A percentile compares a stretch with the other conserved stretches of the same genome.
Evolutionary conservation across 1,284 basidiomycete genomes (phyloP).

Genomic region (Lignosus rhinocerotis): DNA sequence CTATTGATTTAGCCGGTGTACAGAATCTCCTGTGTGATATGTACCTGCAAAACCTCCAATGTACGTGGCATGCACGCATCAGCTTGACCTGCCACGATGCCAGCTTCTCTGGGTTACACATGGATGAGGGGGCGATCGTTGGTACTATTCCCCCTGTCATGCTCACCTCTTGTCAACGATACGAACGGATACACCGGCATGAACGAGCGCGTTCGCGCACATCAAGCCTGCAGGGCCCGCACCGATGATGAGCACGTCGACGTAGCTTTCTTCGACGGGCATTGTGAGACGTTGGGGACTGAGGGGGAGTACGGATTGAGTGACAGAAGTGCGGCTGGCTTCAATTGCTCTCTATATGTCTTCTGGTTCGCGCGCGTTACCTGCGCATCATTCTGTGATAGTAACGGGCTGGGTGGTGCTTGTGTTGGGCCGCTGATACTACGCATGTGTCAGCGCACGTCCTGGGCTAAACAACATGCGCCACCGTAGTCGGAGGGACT

Average conservation of each 20-base stretch:
- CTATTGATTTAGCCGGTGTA: no score
- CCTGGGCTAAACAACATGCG: no score
- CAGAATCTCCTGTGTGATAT: neutral
- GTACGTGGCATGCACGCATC: slow-evolving; percentile 80
- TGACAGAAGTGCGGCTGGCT: no score
- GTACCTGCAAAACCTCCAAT: slow-evolving; percentile 74
- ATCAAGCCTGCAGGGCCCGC: slow-evolving; percentile 62
- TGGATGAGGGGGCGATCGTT: neutral
- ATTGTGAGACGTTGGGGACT: neutral
- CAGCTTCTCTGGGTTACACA: slow-evolving; percentile 45
- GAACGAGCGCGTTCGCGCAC: slow-evolving; percentile 63
- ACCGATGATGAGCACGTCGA: slow-evolving; percentile 60
- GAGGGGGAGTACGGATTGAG: neutral
- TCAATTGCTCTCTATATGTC: no score
- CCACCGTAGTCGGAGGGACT: no score
- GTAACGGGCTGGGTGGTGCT: no score
- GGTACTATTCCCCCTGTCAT: neutral
- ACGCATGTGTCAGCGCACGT: no score
- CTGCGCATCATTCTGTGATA: no score
- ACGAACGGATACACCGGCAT: slow-evolving; percentile 58
- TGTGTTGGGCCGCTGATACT: no score
- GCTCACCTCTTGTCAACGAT: slow-evolving; percentile 68
- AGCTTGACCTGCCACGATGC: slow-evolving; percentile 72
- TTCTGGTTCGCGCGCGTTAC: no score
- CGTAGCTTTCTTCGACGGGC: slow-evolving; percentile 25